A percentile compares a stretch with the other conserved stretches of the same genome.
Conservation (phyloP, 2,329 filamentous ascomycete genomes). For the Pseudogymnoascus destructans region DNA sequence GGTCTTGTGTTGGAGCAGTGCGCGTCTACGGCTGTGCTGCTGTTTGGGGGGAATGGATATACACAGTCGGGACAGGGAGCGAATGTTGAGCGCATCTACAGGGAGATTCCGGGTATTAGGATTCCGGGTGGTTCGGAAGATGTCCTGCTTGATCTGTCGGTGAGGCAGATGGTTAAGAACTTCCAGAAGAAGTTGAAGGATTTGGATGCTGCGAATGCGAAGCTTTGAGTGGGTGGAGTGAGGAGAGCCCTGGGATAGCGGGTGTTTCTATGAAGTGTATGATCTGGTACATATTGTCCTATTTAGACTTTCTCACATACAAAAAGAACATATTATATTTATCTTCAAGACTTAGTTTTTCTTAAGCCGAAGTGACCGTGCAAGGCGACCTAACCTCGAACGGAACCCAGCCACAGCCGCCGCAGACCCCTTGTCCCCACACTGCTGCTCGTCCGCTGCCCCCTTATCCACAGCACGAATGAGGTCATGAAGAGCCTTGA, state of each 20-base stretch:
- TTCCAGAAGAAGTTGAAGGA: constrained; percentile 45
- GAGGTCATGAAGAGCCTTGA: background rate
- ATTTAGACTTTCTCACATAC: background rate
- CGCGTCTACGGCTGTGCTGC: constrained; percentile 51
- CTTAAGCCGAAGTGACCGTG: background rate
- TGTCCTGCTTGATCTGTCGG: constrained; percentile 56
- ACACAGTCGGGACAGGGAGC: constrained; percentile 59
- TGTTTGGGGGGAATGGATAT: constrained; percentile 65
- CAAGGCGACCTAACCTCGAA: background rate
- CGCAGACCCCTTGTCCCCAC: no score
- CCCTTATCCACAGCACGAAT: background rate
- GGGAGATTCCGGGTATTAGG: constrained; percentile 47
- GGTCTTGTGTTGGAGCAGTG: constrained; percentile 62
- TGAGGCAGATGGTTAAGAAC: constrained; percentile 58
- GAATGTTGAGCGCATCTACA: constrained; percentile 53
- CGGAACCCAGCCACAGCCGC: background rate
- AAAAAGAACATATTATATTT: background rate
- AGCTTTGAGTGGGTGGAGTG: background rate
- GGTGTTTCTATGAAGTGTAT: background rate
- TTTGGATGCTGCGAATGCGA: constrained; percentile 27
- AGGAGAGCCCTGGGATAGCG: background rate
- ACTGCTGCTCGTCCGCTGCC: background rate
- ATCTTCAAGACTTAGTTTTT: background rate
- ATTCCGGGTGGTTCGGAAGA: constrained; percentile 62
- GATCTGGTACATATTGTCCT: background rate